Evolutionary conservation across 2,329 filamentous ascomycete species (phyloP).

Genomic region (Talaromyces amestolkiae): DNA sequence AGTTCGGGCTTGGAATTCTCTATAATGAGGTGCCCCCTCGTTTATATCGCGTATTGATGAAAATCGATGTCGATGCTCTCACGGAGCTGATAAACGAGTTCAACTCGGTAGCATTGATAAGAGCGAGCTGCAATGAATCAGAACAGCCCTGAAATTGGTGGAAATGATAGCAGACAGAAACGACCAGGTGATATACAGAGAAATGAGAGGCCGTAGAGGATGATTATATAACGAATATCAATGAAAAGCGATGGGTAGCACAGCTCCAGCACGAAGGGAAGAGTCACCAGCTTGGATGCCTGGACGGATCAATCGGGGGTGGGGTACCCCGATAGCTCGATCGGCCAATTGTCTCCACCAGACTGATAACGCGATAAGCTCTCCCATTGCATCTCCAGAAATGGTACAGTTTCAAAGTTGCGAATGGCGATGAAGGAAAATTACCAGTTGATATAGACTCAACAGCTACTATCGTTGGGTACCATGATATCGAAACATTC

Average conservation of each 20-base stretch:
- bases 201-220: background rate
- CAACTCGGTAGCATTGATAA: constrained; percentile 1
- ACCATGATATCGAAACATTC: too few relatives aligned
- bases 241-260: background rate
- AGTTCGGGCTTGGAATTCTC: too few relatives aligned
- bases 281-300: constrained; percentile 7
- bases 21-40: background rate
- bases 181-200: background rate
- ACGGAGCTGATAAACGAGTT: background rate
- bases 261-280: background rate
- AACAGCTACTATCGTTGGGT: background rate
- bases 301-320: constrained; percentile 12
- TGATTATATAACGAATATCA: background rate
- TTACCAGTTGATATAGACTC: background rate
- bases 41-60: background rate
- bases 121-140: background rate
- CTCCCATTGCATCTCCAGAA: too few relatives aligned
- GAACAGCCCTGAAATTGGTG: background rate
- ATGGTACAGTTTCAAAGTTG: background rate
- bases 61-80: background rate
- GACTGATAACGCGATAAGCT: constrained; percentile 1
- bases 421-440: background rate
- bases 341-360: constrained; percentile 1
- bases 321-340: constrained; percentile 17
- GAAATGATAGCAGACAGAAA: background rate